Base-by-base conservation (phyloP, 2,329 filamentous ascomycete genomes). In the Cladosporium sp. region DNA sequence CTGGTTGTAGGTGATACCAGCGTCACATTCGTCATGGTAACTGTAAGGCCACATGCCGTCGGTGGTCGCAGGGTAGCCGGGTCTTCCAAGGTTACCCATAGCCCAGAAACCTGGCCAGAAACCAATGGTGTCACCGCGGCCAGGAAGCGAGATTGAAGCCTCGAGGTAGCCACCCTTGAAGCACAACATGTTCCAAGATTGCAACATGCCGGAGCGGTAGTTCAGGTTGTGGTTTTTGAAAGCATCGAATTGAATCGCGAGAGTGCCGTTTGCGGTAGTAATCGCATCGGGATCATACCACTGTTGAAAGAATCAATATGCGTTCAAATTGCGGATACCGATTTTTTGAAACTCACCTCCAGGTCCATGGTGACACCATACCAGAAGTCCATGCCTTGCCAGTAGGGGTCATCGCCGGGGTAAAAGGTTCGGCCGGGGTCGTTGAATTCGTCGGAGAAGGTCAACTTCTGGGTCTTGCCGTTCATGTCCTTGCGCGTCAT, bases 381-480 rank as follows among this genome's bases (percentile, higher is more conserved):
- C 75, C 78, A 80, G 44, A 79, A 66, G 57, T 81, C 71, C 11
- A 73, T 71, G 10, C 74, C 77, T 33, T 68, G 74, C 69, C 74
- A 81, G 61, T 74, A 81, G 1, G 78, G 76, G 58, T 81, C 78
- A 56, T 81, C 78, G n/a, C 77, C 78, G 31, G 73, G 70, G 56
- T 79, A 81, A 59, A 81, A 81, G 0, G 77, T 78, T 31, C 78
- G 68, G 49, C 76, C 76, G 37, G 73, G 64, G 8, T 71, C 66
- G 55, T 79, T 80, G 65, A 81, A 81, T 56, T 81, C 78, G 54
- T 81, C 78, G 54, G 77, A 79, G 60, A 80, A 81, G 0, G 80
- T 77, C 3, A 81, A 61, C 10, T 73, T 69, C 32, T 77, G 66
- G 4, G 70, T 68, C 31, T 74, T 71, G 7, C 73, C 73, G 53